Conservation (phyloP, 2,329 filamentous ascomycete genomes). For the Chalaropsis ovoidea region DNA sequence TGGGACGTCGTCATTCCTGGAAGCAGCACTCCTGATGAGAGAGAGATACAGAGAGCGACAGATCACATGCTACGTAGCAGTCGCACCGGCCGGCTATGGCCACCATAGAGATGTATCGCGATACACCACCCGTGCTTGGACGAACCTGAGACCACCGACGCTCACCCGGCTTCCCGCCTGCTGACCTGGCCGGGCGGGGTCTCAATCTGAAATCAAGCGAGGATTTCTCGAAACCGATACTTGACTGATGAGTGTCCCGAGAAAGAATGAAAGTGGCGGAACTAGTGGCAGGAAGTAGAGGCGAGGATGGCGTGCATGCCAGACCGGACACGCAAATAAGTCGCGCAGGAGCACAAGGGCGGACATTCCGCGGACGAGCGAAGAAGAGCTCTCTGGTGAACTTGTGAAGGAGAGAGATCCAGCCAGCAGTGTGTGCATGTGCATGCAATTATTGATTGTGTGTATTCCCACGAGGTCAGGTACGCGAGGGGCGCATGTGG, state of each 20-base stretch:
- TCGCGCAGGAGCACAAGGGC: neutral
- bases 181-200: neutral
- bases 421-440: neutral
- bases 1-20: too few species aligned
- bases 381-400: neutral
- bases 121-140: neutral
- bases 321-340: neutral
- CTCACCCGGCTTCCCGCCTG: neutral
- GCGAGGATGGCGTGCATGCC: slow-evolving; percentile 10
- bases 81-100: too few species aligned
- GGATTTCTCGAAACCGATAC: slow-evolving; percentile 8
- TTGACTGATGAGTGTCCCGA: neutral
- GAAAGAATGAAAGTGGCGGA: neutral
- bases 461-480: slow-evolving; percentile 1
- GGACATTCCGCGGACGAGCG: neutral
- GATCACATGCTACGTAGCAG: too few species aligned
- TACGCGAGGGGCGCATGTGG: neutral
- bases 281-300: neutral
- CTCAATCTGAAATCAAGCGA: slow-evolving; percentile 11
- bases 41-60: too few species aligned
- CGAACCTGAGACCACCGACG: neutral
- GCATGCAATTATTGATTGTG: neutral
- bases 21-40: too few species aligned
- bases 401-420: neutral
- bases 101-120: too few species aligned